Conservation (phyloP, 1,284 basidiomycete species). For the Sphaerobolus stellatus region DNA sequence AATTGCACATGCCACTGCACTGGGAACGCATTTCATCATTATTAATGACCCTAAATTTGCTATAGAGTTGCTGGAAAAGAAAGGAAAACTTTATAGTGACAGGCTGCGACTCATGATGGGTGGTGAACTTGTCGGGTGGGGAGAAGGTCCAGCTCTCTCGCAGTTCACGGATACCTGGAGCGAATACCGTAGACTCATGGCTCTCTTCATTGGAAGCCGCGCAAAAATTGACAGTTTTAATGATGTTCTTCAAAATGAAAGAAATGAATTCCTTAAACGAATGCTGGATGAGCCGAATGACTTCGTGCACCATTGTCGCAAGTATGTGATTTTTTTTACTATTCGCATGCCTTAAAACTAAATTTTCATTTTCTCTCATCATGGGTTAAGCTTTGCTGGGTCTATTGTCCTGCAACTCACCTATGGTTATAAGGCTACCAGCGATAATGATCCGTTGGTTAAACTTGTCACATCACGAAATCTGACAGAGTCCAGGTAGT, state of each 20-base stretch:
- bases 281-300: slow-evolving; percentile 28
- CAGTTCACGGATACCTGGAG: slow-evolving; percentile 37
- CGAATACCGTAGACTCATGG: slow-evolving; percentile 32
- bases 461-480: slow-evolving; percentile 11
- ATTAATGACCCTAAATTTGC: slow-evolving; percentile 31
- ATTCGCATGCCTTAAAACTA: too few species aligned
- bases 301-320: slow-evolving; percentile 25
- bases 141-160: slow-evolving; percentile 32
- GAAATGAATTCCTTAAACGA: slow-evolving; percentile 31
- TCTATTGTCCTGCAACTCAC: slow-evolving; percentile 35
- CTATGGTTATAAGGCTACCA: slow-evolving; percentile 36
- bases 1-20: slow-evolving; percentile 8
- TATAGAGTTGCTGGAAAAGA: slow-evolving; percentile 37
- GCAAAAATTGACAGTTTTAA: background rate
- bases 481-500: too few species aligned
- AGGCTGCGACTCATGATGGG: slow-evolving; percentile 32
- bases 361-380: too few species aligned
- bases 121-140: slow-evolving; percentile 26
- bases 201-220: background rate
- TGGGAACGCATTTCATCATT: slow-evolving; percentile 26
- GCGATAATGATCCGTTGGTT: slow-evolving; percentile 34
- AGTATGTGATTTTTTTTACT: slow-evolving; percentile 22
- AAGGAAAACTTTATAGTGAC: slow-evolving; percentile 37
- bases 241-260: slow-evolving; percentile 20
- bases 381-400: slow-evolving; percentile 22